Evolutionary conservation across 192 early-diverging fungal species (phyloP).

Genomic region (Coemansia erecta): DNA sequence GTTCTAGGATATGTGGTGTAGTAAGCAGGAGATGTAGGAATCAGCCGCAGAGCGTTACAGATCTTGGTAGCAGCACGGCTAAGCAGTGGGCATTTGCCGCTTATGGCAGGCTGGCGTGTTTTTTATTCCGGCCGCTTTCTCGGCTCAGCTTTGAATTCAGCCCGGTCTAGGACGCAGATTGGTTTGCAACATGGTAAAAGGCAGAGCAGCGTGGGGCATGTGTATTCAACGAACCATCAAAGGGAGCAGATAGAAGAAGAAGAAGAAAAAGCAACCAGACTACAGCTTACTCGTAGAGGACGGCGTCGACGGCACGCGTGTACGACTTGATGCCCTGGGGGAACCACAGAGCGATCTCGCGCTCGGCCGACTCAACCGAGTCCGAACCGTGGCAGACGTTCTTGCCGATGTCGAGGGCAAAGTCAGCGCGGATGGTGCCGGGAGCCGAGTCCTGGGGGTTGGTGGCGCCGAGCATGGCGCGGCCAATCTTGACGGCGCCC

Average conservation of each 20-base stretch:
- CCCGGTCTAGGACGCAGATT: too few species aligned
- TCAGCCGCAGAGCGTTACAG: too few species aligned
- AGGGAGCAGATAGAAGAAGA: background rate
- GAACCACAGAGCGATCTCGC: constrained; percentile 87
- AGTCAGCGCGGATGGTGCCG: constrained; percentile 97
- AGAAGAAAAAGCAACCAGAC: background rate
- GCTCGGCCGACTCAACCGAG: constrained; percentile 82
- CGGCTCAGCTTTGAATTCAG: too few species aligned
- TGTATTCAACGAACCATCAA: background rate
- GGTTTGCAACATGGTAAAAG: too few species aligned
- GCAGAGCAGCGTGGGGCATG: too few species aligned
- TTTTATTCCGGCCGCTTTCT: too few species aligned
- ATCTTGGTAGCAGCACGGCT: too few species aligned
- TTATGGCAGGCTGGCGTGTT: too few species aligned
- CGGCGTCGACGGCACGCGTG: constrained; percentile 58
- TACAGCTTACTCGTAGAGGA: constrained; percentile 72
- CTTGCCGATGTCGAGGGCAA: constrained; percentile 74
- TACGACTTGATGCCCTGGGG: constrained; percentile 63
- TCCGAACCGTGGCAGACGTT: constrained; percentile 96
- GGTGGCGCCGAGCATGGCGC: constrained; percentile 85
- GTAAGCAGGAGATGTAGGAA: too few species aligned
- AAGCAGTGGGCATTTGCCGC: too few species aligned
- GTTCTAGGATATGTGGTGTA: background rate
- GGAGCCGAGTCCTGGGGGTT: constrained; percentile 86
- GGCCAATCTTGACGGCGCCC: constrained; percentile 87